Evolutionary conservation across 345 rosid species (phyloP).

Genomic region (Arabis alpina): DNA sequence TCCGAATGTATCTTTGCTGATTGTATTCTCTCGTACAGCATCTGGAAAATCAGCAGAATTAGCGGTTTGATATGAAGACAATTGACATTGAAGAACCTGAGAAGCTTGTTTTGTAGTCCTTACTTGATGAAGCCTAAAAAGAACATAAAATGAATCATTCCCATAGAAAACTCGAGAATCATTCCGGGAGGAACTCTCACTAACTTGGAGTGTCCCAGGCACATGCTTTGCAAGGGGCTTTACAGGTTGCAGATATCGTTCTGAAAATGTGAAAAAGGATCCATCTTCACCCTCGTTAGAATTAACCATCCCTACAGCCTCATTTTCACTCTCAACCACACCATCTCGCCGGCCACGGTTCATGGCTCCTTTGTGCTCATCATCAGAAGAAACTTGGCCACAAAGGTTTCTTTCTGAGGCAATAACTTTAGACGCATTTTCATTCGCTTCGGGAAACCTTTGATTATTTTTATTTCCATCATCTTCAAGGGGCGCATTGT

Average conservation of each 20-base stretch:
- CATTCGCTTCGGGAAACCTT: slow-evolving; percentile 75
- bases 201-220: slow-evolving; percentile 53
- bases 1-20: slow-evolving; percentile 95
- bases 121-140: slow-evolving; percentile 98
- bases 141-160: slow-evolving; percentile 92
- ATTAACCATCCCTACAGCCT: slow-evolving; percentile 66
- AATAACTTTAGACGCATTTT: slow-evolving; percentile 68
- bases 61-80: slow-evolving; percentile 10
- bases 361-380: slow-evolving; percentile 72
- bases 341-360: slow-evolving; percentile 56
- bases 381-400: slow-evolving; percentile 78
- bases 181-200: slow-evolving; percentile 53
- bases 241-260: slow-evolving; percentile 67
- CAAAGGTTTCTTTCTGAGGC: slow-evolving; percentile 79
- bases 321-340: slow-evolving; percentile 88
- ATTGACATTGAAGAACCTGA: not conserved
- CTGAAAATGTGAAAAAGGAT: slow-evolving; percentile 61
- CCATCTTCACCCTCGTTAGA: slow-evolving; percentile 83
- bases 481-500: slow-evolving; percentile 69
- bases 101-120: slow-evolving; percentile 35
- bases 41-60: slow-evolving; percentile 50
- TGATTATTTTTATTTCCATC: slow-evolving; percentile 72
- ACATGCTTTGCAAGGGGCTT: slow-evolving; percentile 94
- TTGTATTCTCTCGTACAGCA: slow-evolving; percentile 85
- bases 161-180: slow-evolving; percentile 83